Evolutionary conservation across 805 yeast genomes (phyloP), one percentile per base, ranked within the genome.

Genomic region (Kodamaea hsintzibuensis): DNA sequence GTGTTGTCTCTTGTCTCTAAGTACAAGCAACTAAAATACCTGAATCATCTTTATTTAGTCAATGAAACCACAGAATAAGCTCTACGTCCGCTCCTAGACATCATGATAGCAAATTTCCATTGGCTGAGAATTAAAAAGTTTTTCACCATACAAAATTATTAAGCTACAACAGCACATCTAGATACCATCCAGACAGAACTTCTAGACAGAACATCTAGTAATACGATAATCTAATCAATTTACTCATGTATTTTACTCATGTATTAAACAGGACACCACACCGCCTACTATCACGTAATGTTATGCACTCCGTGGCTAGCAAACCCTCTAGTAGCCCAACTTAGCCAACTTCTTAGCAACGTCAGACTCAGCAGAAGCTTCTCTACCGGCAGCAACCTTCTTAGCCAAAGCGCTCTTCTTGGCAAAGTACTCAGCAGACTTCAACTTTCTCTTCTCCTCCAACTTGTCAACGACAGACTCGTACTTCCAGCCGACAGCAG

Each of bases 401-500:
- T 90, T 90, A 79, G 88, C 82, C 74, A 90, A 89, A 79, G 98
- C 96, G 78, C 82, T 85, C 97, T 93, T 95, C 89, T 91, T 91
- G 72, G 96, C 96, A 87, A 91, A 91, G 90, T 90, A 95, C 81
- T 96, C 99, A 75, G 96, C 96, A 71, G 97, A 86, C 85, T 88
- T 91, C 78, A 92, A 96, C 88, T 90, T 92, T 84, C 99, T 89
- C 92, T 96, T 93, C 82, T 91, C 98, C 86, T 95, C 99, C 77
- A 95, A 89, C 77, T 92, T 86, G 75, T 91, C 90, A 71, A 95
- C 99, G 76, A 95, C 87, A 64, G 95, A 91, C 83, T 92, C 96
- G 96, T 95, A 95, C 83, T 92, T 95, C 99, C 99, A 95, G 79
- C 99, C 99, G 69, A 95, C 98, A 73, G 97, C 86, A 71, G 95